Evolutionary conservation across 768 basidiomycete genomes (phyloP).

Genomic region (Termitomyces eurrhizus): DNA sequence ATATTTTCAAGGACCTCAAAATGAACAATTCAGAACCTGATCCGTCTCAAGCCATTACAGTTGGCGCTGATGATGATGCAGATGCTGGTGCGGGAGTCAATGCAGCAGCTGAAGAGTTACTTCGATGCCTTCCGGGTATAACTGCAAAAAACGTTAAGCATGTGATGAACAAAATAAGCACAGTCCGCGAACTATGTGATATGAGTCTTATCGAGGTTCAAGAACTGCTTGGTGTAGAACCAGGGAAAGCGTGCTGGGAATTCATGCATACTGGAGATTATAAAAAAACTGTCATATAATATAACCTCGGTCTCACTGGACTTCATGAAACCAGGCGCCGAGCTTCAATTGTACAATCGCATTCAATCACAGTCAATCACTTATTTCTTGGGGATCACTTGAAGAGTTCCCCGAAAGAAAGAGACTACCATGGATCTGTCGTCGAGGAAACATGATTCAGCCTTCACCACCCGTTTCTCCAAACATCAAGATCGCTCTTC

Average conservation of each 20-base stretch:
- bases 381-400: background rate
- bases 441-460: background rate
- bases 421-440: background rate
- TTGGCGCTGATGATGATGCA: conserved; percentile 78
- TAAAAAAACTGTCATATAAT: background rate
- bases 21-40: conserved; percentile 77
- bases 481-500: background rate
- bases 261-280: conserved; percentile 76
- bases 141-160: conserved; percentile 80
- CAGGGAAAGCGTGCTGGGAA: conserved; percentile 73
- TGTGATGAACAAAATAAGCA: conserved; percentile 78
- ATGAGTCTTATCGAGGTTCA: conserved; percentile 60
- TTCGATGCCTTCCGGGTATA: conserved; percentile 81
- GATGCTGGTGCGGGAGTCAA: conserved; percentile 68
- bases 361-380: background rate
- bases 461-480: background rate
- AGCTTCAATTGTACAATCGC: background rate
- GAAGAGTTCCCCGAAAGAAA: background rate
- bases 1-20: conserved; percentile 94
- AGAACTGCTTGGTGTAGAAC: conserved; percentile 73
- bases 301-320: background rate
- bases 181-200: conserved; percentile 70
- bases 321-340: background rate
- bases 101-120: conserved; percentile 74
- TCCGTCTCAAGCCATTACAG: conserved; percentile 62